Evolutionary conservation across 106 monocot genomes (phyloP).

Genomic region (Phalaenopsis equestris): DNA sequence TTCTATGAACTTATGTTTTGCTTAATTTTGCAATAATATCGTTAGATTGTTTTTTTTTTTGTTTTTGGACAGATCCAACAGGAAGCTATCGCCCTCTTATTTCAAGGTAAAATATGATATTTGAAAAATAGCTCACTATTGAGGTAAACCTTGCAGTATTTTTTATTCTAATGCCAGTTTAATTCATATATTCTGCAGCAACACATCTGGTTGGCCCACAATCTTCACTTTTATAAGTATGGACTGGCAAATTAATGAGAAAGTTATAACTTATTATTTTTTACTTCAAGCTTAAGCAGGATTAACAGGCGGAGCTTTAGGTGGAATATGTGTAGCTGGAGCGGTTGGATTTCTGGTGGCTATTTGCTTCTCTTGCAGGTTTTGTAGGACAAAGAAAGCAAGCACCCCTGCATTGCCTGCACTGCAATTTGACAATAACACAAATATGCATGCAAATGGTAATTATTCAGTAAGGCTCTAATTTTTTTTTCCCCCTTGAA

Average conservation of each 20-base stretch:
- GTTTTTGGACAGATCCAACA: constrained; percentile 36
- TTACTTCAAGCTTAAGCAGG: constrained; percentile 20
- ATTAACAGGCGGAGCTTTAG: constrained; percentile 51
- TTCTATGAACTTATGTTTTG: too few species aligned
- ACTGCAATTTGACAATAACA: constrained; percentile 15
- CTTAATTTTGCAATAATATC: too few species aligned
- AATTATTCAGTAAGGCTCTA: constrained; percentile 2
- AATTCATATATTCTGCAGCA: background rate
- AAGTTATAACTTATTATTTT: background rate
- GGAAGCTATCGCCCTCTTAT: constrained; percentile 50
- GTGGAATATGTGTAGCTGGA: constrained; percentile 58
- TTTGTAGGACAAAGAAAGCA: constrained; percentile 39
- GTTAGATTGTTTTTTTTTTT: background rate
- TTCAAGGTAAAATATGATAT: constrained; percentile 29
- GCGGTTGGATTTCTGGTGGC: constrained; percentile 21
- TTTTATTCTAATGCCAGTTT: too few species aligned
- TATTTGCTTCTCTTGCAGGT: constrained; percentile 20
- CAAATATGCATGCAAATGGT: constrained; percentile 10
- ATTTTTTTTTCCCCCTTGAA: background rate
- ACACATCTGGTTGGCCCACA: constrained; percentile 38
- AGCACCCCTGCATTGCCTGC: constrained; percentile 20
- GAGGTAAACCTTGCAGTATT: too few species aligned
- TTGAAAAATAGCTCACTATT: too few species aligned
- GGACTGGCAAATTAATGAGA: constrained; percentile 14
- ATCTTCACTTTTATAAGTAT: too few species aligned